A percentile compares a stretch with the other conserved stretches of the same genome.
phyloP scores from a whole-genome alignment of 768 basidiomycete genomes.

The Tricholoma saponaceum region DNA sequence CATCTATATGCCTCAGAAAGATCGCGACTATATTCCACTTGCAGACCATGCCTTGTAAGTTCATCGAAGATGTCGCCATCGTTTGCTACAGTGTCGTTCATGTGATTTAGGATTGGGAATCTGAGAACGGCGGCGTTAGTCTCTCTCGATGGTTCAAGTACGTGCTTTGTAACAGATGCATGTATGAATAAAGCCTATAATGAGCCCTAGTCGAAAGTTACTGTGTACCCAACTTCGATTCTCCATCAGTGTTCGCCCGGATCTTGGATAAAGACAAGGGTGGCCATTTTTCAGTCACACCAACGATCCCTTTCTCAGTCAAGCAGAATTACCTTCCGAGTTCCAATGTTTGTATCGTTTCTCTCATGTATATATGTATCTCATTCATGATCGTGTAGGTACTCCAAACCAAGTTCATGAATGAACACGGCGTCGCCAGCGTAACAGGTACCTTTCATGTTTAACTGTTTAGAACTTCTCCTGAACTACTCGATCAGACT shows the following conservation, averaged over 20 bases:
- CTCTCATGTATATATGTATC: background rate
- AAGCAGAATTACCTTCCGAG: conserved; percentile 84
- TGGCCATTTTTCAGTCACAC: conserved; percentile 89
- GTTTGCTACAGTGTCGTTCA: conserved; percentile 4
- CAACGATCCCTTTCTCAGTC: conserved; percentile 60
- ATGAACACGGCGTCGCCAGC: conserved; percentile 80
- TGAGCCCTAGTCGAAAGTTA: conserved; percentile 73
- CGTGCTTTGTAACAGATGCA: conserved; percentile 8
- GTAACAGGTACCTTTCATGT: conserved; percentile 57
- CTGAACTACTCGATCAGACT: conserved; percentile 44
- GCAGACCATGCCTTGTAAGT: conserved; percentile 78
- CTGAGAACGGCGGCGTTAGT: conserved; percentile 79
- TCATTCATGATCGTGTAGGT: conserved; percentile 39
- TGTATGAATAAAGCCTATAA: background rate
- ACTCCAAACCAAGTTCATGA: conserved; percentile 89
- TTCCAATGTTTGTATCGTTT: conserved; percentile 55
- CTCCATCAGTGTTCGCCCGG: conserved; percentile 87
- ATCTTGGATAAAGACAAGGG: conserved; percentile 89
- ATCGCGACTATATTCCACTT: conserved; percentile 70
- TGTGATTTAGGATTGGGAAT: conserved; percentile 66
- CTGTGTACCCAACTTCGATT: conserved; percentile 92
- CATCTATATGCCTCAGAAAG: conserved; percentile 42
- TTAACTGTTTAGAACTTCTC: background rate
- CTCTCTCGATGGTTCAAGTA: conserved; percentile 81
- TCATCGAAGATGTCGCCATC: background rate